Evolutionary conservation across 2,329 filamentous ascomycete species (phyloP).

Genomic region (Fusarium globosum): DNA sequence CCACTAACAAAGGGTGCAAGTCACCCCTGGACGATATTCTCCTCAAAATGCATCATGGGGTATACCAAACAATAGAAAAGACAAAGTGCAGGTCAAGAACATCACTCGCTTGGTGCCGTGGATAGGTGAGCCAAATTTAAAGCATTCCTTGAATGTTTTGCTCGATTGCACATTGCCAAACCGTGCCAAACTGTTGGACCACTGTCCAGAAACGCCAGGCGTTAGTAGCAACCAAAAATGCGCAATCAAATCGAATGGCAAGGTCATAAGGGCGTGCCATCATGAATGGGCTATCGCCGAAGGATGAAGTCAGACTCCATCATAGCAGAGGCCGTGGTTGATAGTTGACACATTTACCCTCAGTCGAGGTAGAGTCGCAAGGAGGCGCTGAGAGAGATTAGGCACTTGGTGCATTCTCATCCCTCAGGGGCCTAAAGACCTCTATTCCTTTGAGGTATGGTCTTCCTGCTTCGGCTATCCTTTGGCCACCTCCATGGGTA

Average conservation of each 20-base stretch:
- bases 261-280: slow-evolving; percentile 51
- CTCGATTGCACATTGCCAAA: slow-evolving; percentile 16
- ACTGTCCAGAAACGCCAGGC: slow-evolving; percentile 27
- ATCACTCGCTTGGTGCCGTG: slow-evolving; percentile 23
- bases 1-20: slow-evolving; percentile 12
- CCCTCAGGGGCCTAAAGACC: background rate
- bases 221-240: slow-evolving; percentile 26
- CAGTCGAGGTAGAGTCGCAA: background rate
- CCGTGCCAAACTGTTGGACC: slow-evolving; percentile 8
- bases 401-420: background rate
- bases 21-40: slow-evolving; percentile 26
- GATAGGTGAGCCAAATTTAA: background rate
- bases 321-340: background rate
- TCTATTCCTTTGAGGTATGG: background rate
- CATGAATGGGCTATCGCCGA: slow-evolving; percentile 45
- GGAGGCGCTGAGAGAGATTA: background rate
- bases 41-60: slow-evolving; percentile 40
- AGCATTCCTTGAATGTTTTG: slow-evolving; percentile 9
- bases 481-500: background rate
- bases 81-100: slow-evolving; percentile 5
- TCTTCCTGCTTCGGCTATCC: background rate
- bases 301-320: slow-evolving; percentile 29
- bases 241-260: slow-evolving; percentile 27
- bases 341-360: background rate
- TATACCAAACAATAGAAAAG: slow-evolving; percentile 40